These are phyloP conservation scores for Calonectria pauciramosa DNA, from an alignment of 2,329 filamentous ascomycete species.

Conservation along the genomic window DNA sequence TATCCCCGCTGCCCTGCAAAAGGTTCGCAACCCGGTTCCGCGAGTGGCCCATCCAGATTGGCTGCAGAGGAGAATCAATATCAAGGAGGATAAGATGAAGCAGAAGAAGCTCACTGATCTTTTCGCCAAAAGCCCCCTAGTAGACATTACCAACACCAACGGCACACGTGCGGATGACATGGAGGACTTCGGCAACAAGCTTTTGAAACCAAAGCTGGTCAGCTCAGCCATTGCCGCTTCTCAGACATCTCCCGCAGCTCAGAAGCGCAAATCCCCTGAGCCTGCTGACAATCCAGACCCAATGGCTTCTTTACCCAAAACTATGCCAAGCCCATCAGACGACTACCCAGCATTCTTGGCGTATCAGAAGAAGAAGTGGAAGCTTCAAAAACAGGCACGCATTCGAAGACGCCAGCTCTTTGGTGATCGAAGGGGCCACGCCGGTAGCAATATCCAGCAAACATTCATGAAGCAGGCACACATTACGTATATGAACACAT, in stretches of 20 bases:
- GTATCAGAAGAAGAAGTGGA: conserved; percentile 99
- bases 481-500: conserved; percentile 89
- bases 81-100: conserved; percentile 97
- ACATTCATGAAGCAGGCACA: conserved; percentile 94
- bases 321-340: conserved; percentile 86
- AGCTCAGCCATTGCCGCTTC: conserved; percentile 69
- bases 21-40: conserved; percentile 93
- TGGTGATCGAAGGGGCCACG: conserved; percentile 78
- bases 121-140: conserved; percentile 74
- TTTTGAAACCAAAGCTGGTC: conserved; percentile 75
- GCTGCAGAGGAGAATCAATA: conserved; percentile 92
- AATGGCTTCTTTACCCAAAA: conserved; percentile 83
- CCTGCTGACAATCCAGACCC: conserved; percentile 79
- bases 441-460: conserved; percentile 70
- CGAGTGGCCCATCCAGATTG: conserved; percentile 95
- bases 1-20: conserved; percentile 96
- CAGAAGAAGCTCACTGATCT: conserved; percentile 99
- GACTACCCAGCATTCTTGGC: conserved; percentile 90
- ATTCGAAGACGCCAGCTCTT: conserved; percentile 90
- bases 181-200: conserved; percentile 83
- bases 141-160: conserved; percentile 78
- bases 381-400: conserved; percentile 93
- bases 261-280: conserved; percentile 83
- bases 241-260: conserved; percentile 60
- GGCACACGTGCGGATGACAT: conserved; percentile 74